Evolutionary conservation across 805 yeast species (phyloP), one percentile per base, ranked within the genome.

Genomic region (Schwanniomyces yamadae): DNA sequence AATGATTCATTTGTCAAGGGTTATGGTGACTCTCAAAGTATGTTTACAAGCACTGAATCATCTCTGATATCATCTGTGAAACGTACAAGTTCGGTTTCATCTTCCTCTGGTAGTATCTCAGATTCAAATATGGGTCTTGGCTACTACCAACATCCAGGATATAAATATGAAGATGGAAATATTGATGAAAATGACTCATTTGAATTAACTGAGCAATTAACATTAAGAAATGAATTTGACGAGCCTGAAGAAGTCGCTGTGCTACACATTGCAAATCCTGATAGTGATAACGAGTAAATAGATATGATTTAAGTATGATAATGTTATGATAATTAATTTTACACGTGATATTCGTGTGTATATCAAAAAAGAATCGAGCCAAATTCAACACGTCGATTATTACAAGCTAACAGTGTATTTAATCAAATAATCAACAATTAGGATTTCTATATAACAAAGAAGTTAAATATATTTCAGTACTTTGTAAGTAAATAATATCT

Each of bases 221-320:
- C 20, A 12, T 25, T 17, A 10, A 29, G 18, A n/a, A 16, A 44
- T 15, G 41, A 43, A 18, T 54, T 48, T 8, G 56, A 63, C 9
- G 63, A 56, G 5, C 61, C 57, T 21, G 69, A 65, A 13, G 74
- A 76, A 48, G 64, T 18, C 9, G 29, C 20, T 4, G 29, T 69
- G 16, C 58, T 80, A 38, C 73, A 66, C 30, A 66, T 80, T 33
- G 84, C 82, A 13, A 80, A 80, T 40, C 85, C 85, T 0, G 85
- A 68, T 40, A 28, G 33, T 17, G 76, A 71, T 37, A 19, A 19
- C 16, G 16, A 28, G 11, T 21, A 21, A 21, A 22, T 22, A 22
- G 24, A 22, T 10, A 22, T 22, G 3, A 22, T 4, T 12, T 10
- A 10, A 5, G 10, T 13, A 8, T 14, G 18, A 25, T 18, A 27